Conservation (phyloP, 2,329 filamentous ascomycete genomes). For the Ciborinia camelliae region DNA sequence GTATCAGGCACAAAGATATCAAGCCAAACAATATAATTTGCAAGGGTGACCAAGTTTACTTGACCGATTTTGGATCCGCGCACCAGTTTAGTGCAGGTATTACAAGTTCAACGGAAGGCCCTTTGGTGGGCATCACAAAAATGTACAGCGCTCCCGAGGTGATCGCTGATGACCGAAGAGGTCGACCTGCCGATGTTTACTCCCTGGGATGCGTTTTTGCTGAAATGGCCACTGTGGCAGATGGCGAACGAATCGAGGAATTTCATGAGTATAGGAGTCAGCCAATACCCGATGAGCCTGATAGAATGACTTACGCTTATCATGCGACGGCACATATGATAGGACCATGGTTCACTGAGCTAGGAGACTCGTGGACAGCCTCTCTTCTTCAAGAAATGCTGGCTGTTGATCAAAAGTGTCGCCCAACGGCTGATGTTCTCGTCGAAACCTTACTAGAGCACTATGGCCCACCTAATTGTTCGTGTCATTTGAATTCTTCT, state of each 20-base stretch:
- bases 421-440: slow-evolving; percentile 20
- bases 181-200: slow-evolving; percentile 24
- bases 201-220: slow-evolving; percentile 25
- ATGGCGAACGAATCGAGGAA: slow-evolving; percentile 21
- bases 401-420: slow-evolving; percentile 17
- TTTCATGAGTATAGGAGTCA: slow-evolving; percentile 25
- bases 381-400: slow-evolving; percentile 20
- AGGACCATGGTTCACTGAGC: slow-evolving; percentile 22
- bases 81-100: slow-evolving; percentile 23
- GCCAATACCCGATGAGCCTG: slow-evolving; percentile 22
- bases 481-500: not conserved
- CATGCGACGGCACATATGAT: slow-evolving; percentile 25
- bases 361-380: slow-evolving; percentile 15
- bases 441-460: not conserved
- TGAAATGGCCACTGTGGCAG: slow-evolving; percentile 24
- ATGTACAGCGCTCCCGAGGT: slow-evolving; percentile 28
- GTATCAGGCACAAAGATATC: slow-evolving; percentile 27
- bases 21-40: slow-evolving; percentile 27
- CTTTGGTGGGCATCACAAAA: slow-evolving; percentile 23
- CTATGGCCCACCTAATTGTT: not conserved
- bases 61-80: slow-evolving; percentile 27
- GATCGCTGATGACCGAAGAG: slow-evolving; percentile 19
- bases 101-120: slow-evolving; percentile 25
- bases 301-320: slow-evolving; percentile 22
- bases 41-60: slow-evolving; percentile 23